Evolutionary conservation across 2,329 filamentous ascomycete species (phyloP), one percentile per base, ranked within the genome.

Genomic region (Nemania sp.): DNA sequence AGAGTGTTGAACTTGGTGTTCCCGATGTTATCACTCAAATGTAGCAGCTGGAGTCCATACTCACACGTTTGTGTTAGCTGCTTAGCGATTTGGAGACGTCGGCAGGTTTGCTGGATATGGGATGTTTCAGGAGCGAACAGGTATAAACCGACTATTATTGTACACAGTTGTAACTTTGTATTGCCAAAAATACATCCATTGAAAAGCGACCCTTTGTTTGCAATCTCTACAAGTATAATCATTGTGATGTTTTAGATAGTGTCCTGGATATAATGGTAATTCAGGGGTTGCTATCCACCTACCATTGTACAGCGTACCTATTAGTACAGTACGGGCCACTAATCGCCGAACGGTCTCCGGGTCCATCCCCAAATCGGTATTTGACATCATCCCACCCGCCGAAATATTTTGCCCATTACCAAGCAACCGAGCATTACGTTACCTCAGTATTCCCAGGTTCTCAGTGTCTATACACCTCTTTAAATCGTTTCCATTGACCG

Each of bases 1-100:
- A 89, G 74, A 85, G 83, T 51, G 82, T 87, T 18, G 82, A 83
- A 68, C 77, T 81, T 35, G 82, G 84, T 20, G 74, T 82, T 32
- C 78, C 83, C 2, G 84, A 86, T 73, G 70, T 85, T 22, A 74
- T 85, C 45, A 82, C 80, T 32, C 73, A 77, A 43, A 45, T 57
- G 18, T 71, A 64, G 56, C 38, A 51, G 54, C 5, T 45, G n/a
- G 47, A 27, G n/a, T 62, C 56, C 38, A 26, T 29, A 13, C 20
- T 49, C n/a, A 7, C n/a, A 7, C n/a, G n/a, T 29, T 27, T 29
- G n/a, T 15, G 22, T 69, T 63, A 51, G 45, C 47, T 64, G 26
- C 45, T 38, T 13, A 7, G 26, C n/a, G 41, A 24, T 51, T n/a
- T 64, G 63, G 55, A 52, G 27, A 63, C 51, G 29, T 41, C 4